These are phyloP conservation scores for Detonula confervacea DNA, from an alignment of 352 stramenopile species.

Conservation along the genomic window DNA sequence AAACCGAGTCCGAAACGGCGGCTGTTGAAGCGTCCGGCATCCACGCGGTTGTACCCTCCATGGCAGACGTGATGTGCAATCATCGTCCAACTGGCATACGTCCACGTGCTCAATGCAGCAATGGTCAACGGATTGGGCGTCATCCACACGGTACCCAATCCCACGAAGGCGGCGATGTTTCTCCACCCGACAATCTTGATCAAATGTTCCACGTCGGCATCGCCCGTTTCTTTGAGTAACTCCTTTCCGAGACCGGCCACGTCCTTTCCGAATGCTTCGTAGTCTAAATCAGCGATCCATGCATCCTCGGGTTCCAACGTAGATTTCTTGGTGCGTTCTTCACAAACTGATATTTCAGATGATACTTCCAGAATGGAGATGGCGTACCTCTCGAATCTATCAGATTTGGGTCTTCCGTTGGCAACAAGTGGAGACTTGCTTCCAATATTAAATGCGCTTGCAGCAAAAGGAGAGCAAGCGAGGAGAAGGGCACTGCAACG, in stretches of 20 bases:
- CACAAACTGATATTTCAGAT: not conserved
- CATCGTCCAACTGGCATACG: slow-evolving; percentile 71
- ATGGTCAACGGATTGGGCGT: slow-evolving; percentile 72
- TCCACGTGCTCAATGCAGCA: slow-evolving; percentile 53
- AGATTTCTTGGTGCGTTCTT: not conserved
- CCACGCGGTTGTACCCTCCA: slow-evolving; percentile 74
- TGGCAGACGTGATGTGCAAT: slow-evolving; percentile 80
- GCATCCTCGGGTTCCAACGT: slow-evolving; percentile 46
- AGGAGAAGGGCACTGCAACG: slow-evolving; percentile 6
- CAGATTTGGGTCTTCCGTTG: not conserved
- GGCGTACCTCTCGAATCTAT: not conserved
- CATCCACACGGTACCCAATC: slow-evolving; percentile 66
- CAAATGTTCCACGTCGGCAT: slow-evolving; percentile 73
- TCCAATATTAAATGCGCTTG: slow-evolving; percentile 10
- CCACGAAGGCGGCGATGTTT: slow-evolving; percentile 58
- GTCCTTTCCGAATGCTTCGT: slow-evolving; percentile 68
- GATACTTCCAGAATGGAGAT: not conserved
- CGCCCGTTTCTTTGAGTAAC: slow-evolving; percentile 56
- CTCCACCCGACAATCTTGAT: slow-evolving; percentile 76
- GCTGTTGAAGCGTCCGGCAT: slow-evolving; percentile 57
- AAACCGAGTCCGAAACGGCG: slow-evolving; percentile 49
- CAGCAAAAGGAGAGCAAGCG: slow-evolving; percentile 1
- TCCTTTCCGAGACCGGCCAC: slow-evolving; percentile 66
- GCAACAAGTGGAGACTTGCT: slow-evolving; percentile 8
- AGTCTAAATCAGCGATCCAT: slow-evolving; percentile 76